Evolutionary conservation across 208 protist genomes (phyloP).

Genomic region (Borovskyia barvae): DNA sequence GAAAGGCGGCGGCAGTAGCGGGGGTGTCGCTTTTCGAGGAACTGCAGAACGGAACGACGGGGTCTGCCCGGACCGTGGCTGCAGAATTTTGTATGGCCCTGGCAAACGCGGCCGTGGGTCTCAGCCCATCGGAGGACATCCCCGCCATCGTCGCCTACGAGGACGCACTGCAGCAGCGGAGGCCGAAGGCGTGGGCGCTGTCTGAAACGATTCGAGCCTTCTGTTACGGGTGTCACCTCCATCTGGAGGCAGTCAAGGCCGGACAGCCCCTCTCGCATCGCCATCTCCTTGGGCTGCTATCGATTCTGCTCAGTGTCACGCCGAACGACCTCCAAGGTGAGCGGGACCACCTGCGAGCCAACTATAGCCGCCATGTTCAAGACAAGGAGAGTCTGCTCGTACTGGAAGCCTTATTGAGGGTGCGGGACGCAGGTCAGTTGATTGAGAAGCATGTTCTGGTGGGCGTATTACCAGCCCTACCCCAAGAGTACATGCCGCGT

Average conservation of each 20-base stretch:
- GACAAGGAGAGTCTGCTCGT: conserved; percentile 44
- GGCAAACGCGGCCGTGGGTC: conserved; percentile 46
- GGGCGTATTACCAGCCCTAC: conserved; percentile 11
- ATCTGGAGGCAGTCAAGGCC: conserved; percentile 57
- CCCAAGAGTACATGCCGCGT: conserved; percentile 1
- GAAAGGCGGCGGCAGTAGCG: not conserved
- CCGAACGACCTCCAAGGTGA: conserved; percentile 25
- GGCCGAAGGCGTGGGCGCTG: conserved; percentile 38
- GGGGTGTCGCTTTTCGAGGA: conserved; percentile 38
- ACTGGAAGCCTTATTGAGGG: conserved; percentile 36
- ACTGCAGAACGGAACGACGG: conserved; percentile 23
- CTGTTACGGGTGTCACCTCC: conserved; percentile 33
- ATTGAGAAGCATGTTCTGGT: conserved; percentile 24
- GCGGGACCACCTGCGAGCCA: conserved; percentile 19
- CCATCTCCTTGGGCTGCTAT: conserved; percentile 49
- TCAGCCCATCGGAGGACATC: conserved; percentile 24
- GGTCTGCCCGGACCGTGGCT: conserved; percentile 2
- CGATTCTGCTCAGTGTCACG: conserved; percentile 47
- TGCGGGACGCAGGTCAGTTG: conserved; percentile 14
- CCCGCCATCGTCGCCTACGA: conserved; percentile 22
- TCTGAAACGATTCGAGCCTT: conserved; percentile 60
- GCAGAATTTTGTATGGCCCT: conserved; percentile 32
- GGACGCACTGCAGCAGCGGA: conserved; percentile 40
- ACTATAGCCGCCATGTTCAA: conserved; percentile 25
- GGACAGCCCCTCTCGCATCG: conserved; percentile 44